Base-by-base conservation (phyloP, 2,329 filamentous ascomycete species). In the Chaetothyriales sp. region DNA sequence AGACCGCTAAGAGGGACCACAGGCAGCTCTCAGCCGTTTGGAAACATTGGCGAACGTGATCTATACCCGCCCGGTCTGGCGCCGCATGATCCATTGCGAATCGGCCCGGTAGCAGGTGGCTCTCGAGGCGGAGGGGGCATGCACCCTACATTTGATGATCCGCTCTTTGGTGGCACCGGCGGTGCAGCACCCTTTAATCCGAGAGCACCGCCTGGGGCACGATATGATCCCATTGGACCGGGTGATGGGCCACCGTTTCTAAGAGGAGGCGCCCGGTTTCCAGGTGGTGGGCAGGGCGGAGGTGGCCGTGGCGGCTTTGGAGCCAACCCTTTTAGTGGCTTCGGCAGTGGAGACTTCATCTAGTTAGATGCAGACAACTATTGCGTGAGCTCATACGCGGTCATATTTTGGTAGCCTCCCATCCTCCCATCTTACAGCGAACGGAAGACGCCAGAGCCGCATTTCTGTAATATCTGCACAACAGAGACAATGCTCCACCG, bases 61-160 rank as follows among this genome's bases (percentile, higher is more conserved):
- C 69, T 96, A 8, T 84, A 96, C 60, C 92, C 92, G 1, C 83
- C 83, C 8, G 86, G 86, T 0, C 70, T 98, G 0, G 89, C 88
- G 0, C 89, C 89, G 0, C 73, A 88, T 60, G 89, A 95, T 65
- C 88, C 90, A 10, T 68, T 95, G 2, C 72, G 84, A 28, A 78
- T 86, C 50, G 77, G 80, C 5, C 77, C 78, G 26, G 73, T 75
- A 20, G 74, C 77, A 46, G 70, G 77, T n/a, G 66, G 80, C 4
- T 77, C 79, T 12, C 77, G 80, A 18, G 80, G 83, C 10, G 32
- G 32, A 15, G 92, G 32, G 9, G 92, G 92, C 0, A 98, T 98
- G 92, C 86, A 95, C 66, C 92, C 92, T 0, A 94, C 89, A 0
- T 92, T 95, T 64, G 87, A 95, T 60, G 89, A 96, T 63, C 87